Conservation (phyloP, 140 eudicot genomes). For the Stevia rebaudiana region DNA sequence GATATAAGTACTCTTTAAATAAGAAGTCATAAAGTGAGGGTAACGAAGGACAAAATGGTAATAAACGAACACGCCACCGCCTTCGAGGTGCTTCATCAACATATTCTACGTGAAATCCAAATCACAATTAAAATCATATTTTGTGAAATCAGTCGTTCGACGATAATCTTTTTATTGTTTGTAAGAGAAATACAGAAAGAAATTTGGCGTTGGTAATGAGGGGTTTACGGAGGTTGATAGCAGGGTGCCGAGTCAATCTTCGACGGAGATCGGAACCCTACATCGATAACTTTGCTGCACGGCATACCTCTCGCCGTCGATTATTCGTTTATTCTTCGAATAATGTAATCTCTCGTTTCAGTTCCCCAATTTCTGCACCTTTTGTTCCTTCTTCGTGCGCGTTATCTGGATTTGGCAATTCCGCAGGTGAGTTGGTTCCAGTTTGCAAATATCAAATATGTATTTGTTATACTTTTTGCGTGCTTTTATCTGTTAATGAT, state of each 20-base stretch:
- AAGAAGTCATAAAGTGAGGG: neutral
- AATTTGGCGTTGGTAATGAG: slow-evolving; percentile 27
- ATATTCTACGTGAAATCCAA: neutral
- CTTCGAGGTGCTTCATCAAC: slow-evolving; percentile 6
- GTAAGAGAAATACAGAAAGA: neutral
- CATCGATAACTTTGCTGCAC: slow-evolving; percentile 11
- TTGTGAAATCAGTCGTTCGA: neutral
- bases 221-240: slow-evolving; percentile 34
- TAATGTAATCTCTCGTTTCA: slow-evolving; percentile 24
- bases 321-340: slow-evolving; percentile 30
- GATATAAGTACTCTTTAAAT: no score
- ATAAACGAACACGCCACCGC: slow-evolving; percentile 22
- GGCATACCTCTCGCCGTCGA: slow-evolving; percentile 32
- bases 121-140: slow-evolving; percentile 3
- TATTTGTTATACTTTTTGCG: neutral
- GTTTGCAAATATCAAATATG: neutral
- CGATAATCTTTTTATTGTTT: slow-evolving; percentile 2
- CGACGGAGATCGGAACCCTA: slow-evolving; percentile 28
- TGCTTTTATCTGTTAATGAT: neutral
- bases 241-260: slow-evolving; percentile 26
- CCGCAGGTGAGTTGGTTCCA: slow-evolving; percentile 36
- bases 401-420: slow-evolving; percentile 32
- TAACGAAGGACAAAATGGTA: slow-evolving; percentile 8
- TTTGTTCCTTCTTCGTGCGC: slow-evolving; percentile 12
- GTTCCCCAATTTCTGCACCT: slow-evolving; percentile 18